Conservation (phyloP, 805 yeast genomes). For the Yarrowia hollandica region DNA sequence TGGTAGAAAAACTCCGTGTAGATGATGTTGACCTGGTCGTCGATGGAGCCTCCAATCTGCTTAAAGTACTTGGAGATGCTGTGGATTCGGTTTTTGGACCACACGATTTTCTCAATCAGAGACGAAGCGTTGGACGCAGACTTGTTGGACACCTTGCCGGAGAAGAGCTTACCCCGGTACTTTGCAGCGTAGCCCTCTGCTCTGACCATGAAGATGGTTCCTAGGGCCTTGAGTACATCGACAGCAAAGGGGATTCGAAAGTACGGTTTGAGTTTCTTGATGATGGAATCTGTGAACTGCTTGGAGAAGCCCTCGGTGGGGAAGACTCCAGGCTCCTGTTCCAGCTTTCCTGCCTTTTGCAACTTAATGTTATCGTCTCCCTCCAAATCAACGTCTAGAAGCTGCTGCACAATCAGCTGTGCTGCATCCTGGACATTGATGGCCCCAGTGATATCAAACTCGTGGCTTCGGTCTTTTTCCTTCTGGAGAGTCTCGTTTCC, state of each 20-base stretch:
- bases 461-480: not conserved
- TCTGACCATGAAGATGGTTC: constrained; percentile 7
- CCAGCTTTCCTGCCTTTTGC: constrained; percentile 15
- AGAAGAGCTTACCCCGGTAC: constrained; percentile 17
- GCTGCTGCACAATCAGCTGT: not conserved
- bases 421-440: constrained; percentile 15
- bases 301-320: constrained; percentile 15
- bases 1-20: constrained; percentile 21
- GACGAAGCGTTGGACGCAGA: not conserved
- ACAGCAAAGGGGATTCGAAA: constrained; percentile 18
- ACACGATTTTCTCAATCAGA: constrained; percentile 1
- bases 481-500: constrained; percentile 8
- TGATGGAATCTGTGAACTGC: not conserved
- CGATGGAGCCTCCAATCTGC: not conserved
- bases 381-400: constrained; percentile 20
- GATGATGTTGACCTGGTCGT: constrained; percentile 23
- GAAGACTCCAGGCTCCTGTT: constrained; percentile 4
- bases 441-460: constrained; percentile 15
- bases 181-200: constrained; percentile 10
- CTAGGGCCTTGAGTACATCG: constrained; percentile 19
- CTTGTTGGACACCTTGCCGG: not conserved
- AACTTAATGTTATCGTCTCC: constrained; percentile 25
- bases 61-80: constrained; percentile 1
- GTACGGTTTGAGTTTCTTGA: constrained; percentile 10
- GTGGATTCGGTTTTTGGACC: not conserved